These are phyloP conservation scores for Candida insectalens DNA, from an alignment of 805 yeast species.

Conservation along the genomic window DNA sequence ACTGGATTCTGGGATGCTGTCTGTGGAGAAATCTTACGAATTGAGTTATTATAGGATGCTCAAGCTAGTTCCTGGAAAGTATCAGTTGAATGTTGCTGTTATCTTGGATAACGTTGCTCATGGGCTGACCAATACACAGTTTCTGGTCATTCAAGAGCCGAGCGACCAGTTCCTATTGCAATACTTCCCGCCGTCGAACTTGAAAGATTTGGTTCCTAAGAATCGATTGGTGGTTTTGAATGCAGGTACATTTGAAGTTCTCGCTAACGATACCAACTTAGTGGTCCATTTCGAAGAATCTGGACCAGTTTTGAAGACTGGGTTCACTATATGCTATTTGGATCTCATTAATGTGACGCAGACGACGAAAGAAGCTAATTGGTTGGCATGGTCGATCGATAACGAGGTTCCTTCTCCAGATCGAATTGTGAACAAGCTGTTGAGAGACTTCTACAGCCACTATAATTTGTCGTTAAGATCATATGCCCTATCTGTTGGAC, in stretches of 20 bases:
- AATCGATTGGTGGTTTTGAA: constrained; percentile 39
- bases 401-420: constrained; percentile 23
- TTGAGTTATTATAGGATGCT: constrained; percentile 35
- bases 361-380: constrained; percentile 5
- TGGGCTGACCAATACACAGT: constrained; percentile 52
- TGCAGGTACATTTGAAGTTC: constrained; percentile 34
- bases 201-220: constrained; percentile 48
- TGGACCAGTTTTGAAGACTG: constrained; percentile 43
- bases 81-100: constrained; percentile 41
- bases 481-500: constrained; percentile 14
- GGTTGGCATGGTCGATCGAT: constrained; percentile 25
- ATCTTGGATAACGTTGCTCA: constrained; percentile 42
- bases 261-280: constrained; percentile 25
- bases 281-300: constrained; percentile 50
- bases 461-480: no score
- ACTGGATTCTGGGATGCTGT: constrained; percentile 26
- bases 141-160: constrained; percentile 34
- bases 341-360: constrained; percentile 15
- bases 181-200: constrained; percentile 47
- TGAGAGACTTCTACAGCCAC: constrained; percentile 37
- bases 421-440: constrained; percentile 33
- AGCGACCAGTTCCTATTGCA: constrained; percentile 27
- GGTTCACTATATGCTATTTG: constrained; percentile 31
- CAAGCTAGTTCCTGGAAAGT: constrained; percentile 38
- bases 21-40: constrained; percentile 39